Percentiles rank a stretch among this genome's conserved stretches.
These are phyloP conservation scores for Cladosporium sp. DNA, from an alignment of 2,329 filamentous ascomycete species.

Conservation along the genomic window DNA sequence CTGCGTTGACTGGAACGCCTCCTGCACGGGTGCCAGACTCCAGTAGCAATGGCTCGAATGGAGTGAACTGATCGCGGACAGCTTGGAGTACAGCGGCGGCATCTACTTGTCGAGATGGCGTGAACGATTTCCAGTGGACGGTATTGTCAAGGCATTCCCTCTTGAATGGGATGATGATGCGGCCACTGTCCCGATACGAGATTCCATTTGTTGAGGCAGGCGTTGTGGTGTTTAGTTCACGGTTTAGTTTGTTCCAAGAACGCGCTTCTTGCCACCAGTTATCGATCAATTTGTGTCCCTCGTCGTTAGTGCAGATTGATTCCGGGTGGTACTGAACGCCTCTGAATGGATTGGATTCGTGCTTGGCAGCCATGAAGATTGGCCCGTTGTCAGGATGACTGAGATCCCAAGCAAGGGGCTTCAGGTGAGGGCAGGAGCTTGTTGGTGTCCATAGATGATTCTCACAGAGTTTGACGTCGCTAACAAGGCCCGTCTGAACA, in stretches of 20 bases:
- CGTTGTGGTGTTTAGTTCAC: neutral
- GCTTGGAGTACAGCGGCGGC: slow-evolving; percentile 40
- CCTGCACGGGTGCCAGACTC: slow-evolving; percentile 50
- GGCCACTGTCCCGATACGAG: neutral
- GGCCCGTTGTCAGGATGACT: slow-evolving; percentile 49
- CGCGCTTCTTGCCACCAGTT: slow-evolving; percentile 73
- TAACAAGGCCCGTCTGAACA: slow-evolving; percentile 37
- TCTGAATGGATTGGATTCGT: slow-evolving; percentile 72
- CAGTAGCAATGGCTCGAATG: slow-evolving; percentile 42
- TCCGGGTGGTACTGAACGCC: slow-evolving; percentile 91
- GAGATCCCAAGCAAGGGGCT: slow-evolving; percentile 52
- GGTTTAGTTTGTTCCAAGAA: slow-evolving; percentile 21
- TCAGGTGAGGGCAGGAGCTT: slow-evolving; percentile 38
- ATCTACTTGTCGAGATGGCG: slow-evolving; percentile 26
- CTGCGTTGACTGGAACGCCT: slow-evolving; percentile 41
- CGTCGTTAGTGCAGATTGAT: slow-evolving; percentile 75
- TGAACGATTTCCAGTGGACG: slow-evolving; percentile 9
- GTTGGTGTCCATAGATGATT: slow-evolving; percentile 41
- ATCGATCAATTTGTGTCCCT: slow-evolving; percentile 63
- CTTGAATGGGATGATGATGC: neutral
- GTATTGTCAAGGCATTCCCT: neutral
- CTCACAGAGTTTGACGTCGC: slow-evolving; percentile 32
- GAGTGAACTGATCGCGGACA: slow-evolving; percentile 32
- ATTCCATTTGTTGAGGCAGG: neutral
- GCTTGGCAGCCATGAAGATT: slow-evolving; percentile 77